Percentiles rank a stretch among this genome's conserved stretches.
These are phyloP conservation scores for Aspergillus chevalieri DNA, from an alignment of 2,329 filamentous ascomycete genomes.

Conservation along the genomic window DNA sequence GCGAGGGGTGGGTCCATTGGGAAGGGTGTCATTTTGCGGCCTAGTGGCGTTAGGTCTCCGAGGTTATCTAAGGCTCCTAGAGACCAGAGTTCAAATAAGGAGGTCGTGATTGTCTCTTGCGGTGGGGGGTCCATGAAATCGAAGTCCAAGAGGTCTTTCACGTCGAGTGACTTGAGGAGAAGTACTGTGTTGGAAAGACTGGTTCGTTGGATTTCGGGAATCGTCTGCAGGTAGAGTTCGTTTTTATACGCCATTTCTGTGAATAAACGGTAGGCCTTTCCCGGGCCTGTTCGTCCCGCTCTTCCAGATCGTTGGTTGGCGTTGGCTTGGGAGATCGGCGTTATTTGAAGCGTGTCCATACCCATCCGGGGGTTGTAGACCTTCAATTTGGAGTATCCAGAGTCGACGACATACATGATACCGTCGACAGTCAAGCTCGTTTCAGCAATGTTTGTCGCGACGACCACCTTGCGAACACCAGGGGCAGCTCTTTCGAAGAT, in stretches of 20 bases:
- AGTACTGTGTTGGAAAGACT: slow-evolving; percentile 94
- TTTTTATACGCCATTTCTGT: slow-evolving; percentile 94
- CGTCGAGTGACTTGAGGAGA: slow-evolving; percentile 86
- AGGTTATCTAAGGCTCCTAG: slow-evolving; percentile 89
- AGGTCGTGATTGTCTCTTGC: slow-evolving; percentile 95
- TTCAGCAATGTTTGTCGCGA: slow-evolving; percentile 97
- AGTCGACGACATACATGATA: slow-evolving; percentile 98
- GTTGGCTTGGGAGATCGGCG: slow-evolving; percentile 94
- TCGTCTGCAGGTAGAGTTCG: slow-evolving; percentile 92
- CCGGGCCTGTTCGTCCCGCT: slow-evolving; percentile 88
- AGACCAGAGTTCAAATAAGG: slow-evolving; percentile 95
- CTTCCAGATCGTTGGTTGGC: slow-evolving; percentile 87
- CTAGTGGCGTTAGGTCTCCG: slow-evolving; percentile 80
- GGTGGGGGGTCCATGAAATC: slow-evolving; percentile 99
- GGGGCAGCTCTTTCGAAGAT: slow-evolving; percentile 90
- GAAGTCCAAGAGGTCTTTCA: slow-evolving; percentile 90
- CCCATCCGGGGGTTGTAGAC: slow-evolving; percentile 99
- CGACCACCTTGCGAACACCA: slow-evolving; percentile 92
- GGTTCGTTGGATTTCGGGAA: slow-evolving; percentile 94
- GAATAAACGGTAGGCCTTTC: slow-evolving; percentile 89
- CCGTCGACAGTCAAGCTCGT: slow-evolving; percentile 97
- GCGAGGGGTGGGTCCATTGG: slow-evolving; percentile 96
- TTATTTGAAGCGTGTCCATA: slow-evolving; percentile 98
- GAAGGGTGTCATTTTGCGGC: slow-evolving; percentile 90
- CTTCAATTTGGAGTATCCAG: slow-evolving; percentile 94